Conservation (phyloP, 345 rosid genomes). For the Raphanus sativus region DNA sequence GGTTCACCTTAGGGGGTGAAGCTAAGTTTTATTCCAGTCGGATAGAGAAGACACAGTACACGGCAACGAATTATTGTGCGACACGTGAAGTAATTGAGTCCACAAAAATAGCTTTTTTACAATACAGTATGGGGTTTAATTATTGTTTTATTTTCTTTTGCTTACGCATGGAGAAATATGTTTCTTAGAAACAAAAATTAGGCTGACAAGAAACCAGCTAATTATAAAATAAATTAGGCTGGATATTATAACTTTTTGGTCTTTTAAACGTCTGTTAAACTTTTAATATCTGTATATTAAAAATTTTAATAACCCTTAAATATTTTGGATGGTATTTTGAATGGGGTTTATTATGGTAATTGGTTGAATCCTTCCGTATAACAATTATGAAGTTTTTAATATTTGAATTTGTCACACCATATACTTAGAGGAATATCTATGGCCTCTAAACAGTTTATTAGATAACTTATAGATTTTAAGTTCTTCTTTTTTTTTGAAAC, state of each 20-base stretch:
- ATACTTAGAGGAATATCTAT: not conserved
- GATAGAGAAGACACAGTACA: conserved; percentile 19
- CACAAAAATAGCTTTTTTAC: conserved; percentile 29
- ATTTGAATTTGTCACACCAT: not conserved
- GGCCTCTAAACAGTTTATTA: not conserved
- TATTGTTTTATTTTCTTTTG: not conserved
- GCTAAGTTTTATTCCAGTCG: too few species aligned
- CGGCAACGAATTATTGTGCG: conserved; percentile 18
- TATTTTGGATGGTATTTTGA: not conserved
- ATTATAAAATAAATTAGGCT: not conserved
- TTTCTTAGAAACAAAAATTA: conserved; percentile 29
- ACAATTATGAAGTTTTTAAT: not conserved
- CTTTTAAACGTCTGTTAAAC: not conserved
- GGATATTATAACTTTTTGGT: not conserved
- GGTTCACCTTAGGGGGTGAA: too few species aligned
- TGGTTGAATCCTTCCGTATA: not conserved
- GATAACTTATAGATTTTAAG: not conserved
- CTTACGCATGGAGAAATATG: not conserved
- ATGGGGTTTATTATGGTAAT: not conserved
- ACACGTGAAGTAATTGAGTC: conserved; percentile 44
- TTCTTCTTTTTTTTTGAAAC: too few species aligned
- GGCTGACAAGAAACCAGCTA: conserved; percentile 23
- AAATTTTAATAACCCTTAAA: not conserved
- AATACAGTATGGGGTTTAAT: not conserved
- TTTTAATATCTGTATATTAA: not conserved